Evolutionary conservation across 345 rosid genomes (phyloP).

Genomic region (Bruguiera sexangula): DNA sequence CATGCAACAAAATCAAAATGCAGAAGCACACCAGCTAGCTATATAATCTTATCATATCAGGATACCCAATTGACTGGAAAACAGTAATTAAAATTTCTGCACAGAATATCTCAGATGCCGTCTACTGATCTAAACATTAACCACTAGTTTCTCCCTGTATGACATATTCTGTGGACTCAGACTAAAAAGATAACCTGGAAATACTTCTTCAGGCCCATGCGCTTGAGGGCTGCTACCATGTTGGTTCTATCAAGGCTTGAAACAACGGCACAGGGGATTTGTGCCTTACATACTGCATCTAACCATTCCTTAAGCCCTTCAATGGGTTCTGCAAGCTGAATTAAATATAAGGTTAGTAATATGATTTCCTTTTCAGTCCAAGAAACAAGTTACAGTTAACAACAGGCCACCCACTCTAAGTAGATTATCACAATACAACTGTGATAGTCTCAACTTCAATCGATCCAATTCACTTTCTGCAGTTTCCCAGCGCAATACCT

Average conservation of each 20-base stretch:
- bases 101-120: no score
- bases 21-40: not conserved
- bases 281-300: conserved; percentile 70
- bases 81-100: not conserved
- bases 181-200: conserved; percentile 59
- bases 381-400: conserved; percentile 3
- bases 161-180: not conserved
- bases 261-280: conserved; percentile 93
- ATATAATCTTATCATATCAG: not conserved
- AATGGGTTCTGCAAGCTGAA: conserved; percentile 63
- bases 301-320: conserved; percentile 88
- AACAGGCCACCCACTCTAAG: conserved; percentile 44
- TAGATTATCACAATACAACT: conserved; percentile 66
- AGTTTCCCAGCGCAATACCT: conserved; percentile 72
- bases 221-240: conserved; percentile 68
- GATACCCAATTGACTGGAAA: not conserved
- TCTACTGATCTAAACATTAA: no score
- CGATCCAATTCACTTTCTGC: conserved; percentile 53
- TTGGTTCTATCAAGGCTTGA: conserved; percentile 77
- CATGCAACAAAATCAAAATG: not conserved
- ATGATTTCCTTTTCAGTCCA: conserved; percentile 4
- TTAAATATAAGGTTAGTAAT: conserved; percentile 11
- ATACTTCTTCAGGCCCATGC: conserved; percentile 72
- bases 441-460: conserved; percentile 60
- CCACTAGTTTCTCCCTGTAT: not conserved